Conservation (phyloP, 192 early-diverging fungal genomes). For the Coemansia sp. region DNA sequence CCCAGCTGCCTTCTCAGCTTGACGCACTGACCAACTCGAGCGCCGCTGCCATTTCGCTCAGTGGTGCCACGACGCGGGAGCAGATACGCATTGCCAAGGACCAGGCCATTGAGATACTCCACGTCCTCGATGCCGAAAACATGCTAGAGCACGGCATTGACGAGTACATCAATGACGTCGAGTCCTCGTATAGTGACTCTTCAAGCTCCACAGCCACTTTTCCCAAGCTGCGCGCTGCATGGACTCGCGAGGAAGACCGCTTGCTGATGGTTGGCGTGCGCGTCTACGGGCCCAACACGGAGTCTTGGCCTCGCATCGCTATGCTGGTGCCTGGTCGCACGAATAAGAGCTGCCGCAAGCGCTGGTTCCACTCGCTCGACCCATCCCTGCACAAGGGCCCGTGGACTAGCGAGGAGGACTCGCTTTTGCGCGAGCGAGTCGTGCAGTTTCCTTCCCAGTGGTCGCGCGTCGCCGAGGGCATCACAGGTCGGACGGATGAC, state of each 20-base stretch:
- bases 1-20: conserved; percentile 7
- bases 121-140: conserved; percentile 23
- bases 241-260: conserved; percentile 82
- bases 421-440: conserved; percentile 70
- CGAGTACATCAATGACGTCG: conserved; percentile 38
- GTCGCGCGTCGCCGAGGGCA: conserved; percentile 78
- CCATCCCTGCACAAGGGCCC: conserved; percentile 75
- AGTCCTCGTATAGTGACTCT: conserved; percentile 38
- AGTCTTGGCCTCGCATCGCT: conserved; percentile 80
- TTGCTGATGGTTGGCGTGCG: conserved; percentile 73
- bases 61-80: conserved; percentile 11
- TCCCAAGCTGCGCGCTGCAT: conserved; percentile 60
- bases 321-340: conserved; percentile 74
- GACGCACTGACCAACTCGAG: conserved; percentile 4
- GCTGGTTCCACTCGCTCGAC: conserved; percentile 82
- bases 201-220: conserved; percentile 22
- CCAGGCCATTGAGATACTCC: conserved; percentile 44
- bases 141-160: conserved; percentile 19
- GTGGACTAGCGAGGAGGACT: conserved; percentile 84
- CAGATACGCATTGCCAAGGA: conserved; percentile 41
- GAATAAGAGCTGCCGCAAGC: conserved; percentile 83
- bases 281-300: conserved; percentile 72
- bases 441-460: conserved; percentile 74
- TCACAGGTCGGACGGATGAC: conserved; percentile 81
- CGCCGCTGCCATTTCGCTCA: conserved; percentile 1